These are phyloP conservation scores for Candida nanaspora DNA, from an alignment of 805 yeast genomes.

Conservation along the genomic window DNA sequence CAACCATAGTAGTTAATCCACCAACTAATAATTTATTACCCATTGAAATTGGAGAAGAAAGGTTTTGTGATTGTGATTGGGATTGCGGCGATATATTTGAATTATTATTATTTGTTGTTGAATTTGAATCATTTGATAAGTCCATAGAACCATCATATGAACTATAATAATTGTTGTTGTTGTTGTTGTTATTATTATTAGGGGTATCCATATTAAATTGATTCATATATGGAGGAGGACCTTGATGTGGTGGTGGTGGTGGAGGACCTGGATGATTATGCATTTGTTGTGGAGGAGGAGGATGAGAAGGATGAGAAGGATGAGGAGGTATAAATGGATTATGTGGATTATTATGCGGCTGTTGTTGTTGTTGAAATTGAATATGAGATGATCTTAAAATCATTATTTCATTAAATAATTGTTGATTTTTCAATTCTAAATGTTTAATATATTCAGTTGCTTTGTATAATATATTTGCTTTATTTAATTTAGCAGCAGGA, in stretches of 20 bases:
- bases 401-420: slow-evolving; percentile 44
- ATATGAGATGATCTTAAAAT: slow-evolving; percentile 27
- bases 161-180: not conserved
- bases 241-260: slow-evolving; percentile 1
- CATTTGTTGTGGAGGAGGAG: not conserved
- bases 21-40: slow-evolving; percentile 23
- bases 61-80: not conserved
- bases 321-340: not conserved
- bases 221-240: not conserved
- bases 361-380: slow-evolving; percentile 3
- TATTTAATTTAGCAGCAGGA: slow-evolving; percentile 70
- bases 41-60: not conserved
- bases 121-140: not conserved
- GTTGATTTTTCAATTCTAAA: slow-evolving; percentile 51
- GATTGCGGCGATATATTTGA: too few species aligned
- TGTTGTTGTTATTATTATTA: not conserved
- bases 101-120: not conserved
- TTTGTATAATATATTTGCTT: slow-evolving; percentile 70
- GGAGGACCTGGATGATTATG: slow-evolving; percentile 1
- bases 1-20: slow-evolving; percentile 27
- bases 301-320: slow-evolving; percentile 3
- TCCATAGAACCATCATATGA: not conserved
- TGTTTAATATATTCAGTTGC: slow-evolving; percentile 77
- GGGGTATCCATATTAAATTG: too few species aligned
- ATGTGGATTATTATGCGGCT: slow-evolving; percentile 2